Evolutionary conservation across 1,284 basidiomycete species (phyloP).

Genomic region (Malassezia globosa): DNA sequence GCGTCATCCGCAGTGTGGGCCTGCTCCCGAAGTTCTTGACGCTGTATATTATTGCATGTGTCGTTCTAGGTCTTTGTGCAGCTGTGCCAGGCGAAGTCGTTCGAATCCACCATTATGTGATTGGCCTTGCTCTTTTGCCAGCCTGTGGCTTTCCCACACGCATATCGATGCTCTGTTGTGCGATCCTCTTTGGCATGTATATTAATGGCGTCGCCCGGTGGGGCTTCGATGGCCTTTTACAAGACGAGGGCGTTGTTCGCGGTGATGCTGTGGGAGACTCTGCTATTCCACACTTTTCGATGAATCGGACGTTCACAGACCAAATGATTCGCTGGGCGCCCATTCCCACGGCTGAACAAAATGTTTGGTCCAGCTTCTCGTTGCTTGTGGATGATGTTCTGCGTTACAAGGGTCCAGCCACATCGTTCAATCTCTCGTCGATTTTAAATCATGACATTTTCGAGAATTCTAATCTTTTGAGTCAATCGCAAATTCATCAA

Average conservation of each 20-base stretch:
- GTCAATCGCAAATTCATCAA: constrained; percentile 49
- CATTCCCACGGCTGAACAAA: constrained; percentile 49
- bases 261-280: constrained; percentile 64
- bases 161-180: constrained; percentile 65
- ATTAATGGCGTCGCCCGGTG: constrained; percentile 45
- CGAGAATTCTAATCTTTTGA: neutral
- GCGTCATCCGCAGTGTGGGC: constrained; percentile 72
- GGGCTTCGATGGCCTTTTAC: constrained; percentile 63
- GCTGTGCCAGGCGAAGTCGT: constrained; percentile 55
- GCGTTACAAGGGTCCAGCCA: constrained; percentile 57
- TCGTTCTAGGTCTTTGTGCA: constrained; percentile 59
- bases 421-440: constrained; percentile 41
- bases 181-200: constrained; percentile 70
- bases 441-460: constrained; percentile 8
- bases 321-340: constrained; percentile 54
- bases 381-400: constrained; percentile 76
- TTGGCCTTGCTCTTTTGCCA: constrained; percentile 64
- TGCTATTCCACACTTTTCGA: constrained; percentile 58
- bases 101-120: constrained; percentile 53
- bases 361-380: constrained; percentile 61
- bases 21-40: constrained; percentile 60
- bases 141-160: constrained; percentile 70
- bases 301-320: constrained; percentile 13
- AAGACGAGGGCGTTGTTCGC: constrained; percentile 64
- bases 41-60: constrained; percentile 53